Base-by-base conservation (phyloP, 768 basidiomycete genomes). In the Ramaria sp. region DNA sequence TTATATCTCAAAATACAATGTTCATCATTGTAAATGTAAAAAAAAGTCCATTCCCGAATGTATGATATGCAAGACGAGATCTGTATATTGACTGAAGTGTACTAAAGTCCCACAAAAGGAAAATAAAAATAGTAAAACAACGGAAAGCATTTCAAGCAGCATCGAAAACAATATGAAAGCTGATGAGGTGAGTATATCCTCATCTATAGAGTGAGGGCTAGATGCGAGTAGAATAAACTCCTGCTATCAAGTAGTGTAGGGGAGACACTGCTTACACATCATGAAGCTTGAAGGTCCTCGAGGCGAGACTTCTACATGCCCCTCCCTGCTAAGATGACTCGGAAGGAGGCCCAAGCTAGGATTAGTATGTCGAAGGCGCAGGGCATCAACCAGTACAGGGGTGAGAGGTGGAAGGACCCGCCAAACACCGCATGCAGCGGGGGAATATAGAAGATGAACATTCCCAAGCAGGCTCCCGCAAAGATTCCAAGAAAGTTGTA, bases 381-480 rank as follows among this genome's bases (percentile, higher is more conserved):
- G 10, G 82, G 79, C 25, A 85, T 81, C 13, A 83, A 73, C 82
- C 82, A 84, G 64, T 83, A 84, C 36, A 84, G 64, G 18, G 82
- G 82, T 24, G 75, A 77, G n/a, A 82, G 69, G 42, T 69, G 73
- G 63, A 71, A 63, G 0, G 79, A 75, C 13, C 82, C 82, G 1
- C 81, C 80, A 61, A 85, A 85, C 12, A 83, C 82, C 59, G 80
- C 77, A 58, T 80, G 81, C 39, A 85, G 66, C 37, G 83, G 83
- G 16, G 82, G 82, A 0, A 78, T 81, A 65, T 85, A 85, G 59
- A 83, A 70, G 61, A 83, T 75, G 63, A 83, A 82, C 68, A 84
- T 79, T 44, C 79, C 81, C 13, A 85, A 69, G 50, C 73, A 75
- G 12, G 79, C 82, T 13, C 82, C 82, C 0, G 69, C 77, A 22